A percentile compares a stretch with the other conserved stretches of the same genome.
Evolutionary conservation across 495 filamentous ascomycete species (phyloP).

Genomic region (Xylaria palmicola): DNA sequence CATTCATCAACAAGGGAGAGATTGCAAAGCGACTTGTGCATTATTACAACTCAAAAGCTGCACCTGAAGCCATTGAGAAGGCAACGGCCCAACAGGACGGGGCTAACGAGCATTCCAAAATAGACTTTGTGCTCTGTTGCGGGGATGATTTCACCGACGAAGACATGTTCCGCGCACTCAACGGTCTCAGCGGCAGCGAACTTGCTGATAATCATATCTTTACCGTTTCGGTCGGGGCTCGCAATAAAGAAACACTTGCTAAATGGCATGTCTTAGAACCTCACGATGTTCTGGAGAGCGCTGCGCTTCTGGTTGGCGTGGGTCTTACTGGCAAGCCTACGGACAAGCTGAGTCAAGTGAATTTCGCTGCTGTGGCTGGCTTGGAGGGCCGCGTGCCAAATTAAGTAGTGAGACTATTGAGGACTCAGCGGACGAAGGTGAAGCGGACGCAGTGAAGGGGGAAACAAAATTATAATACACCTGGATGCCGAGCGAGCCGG

Average conservation of each 20-base stretch:
- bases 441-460: too few species aligned
- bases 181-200: constrained; percentile 53
- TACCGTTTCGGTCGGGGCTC: constrained; percentile 83
- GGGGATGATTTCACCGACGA: constrained; percentile 98
- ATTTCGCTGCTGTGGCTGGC: constrained; percentile 43
- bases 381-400: constrained; percentile 36
- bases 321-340: constrained; percentile 44
- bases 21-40: constrained; percentile 77
- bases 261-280: constrained; percentile 86
- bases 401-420: neutral
- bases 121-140: constrained; percentile 82
- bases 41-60: constrained; percentile 53
- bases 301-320: constrained; percentile 64
- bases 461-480: neutral
- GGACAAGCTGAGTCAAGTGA: constrained; percentile 45
- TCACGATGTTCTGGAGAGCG: constrained; percentile 76
- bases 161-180: constrained; percentile 75
- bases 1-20: constrained; percentile 93
- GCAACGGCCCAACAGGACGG: constrained; percentile 8
- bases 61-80: constrained; percentile 15
- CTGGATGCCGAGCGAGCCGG: too few species aligned
- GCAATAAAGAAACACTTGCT: constrained; percentile 81
- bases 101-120: constrained; percentile 35
- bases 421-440: neutral
- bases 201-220: constrained; percentile 63